These are phyloP conservation scores for Halocafeteria seosinensis DNA, from an alignment of 108 stramenopile genomes.

Conservation along the genomic window DNA sequence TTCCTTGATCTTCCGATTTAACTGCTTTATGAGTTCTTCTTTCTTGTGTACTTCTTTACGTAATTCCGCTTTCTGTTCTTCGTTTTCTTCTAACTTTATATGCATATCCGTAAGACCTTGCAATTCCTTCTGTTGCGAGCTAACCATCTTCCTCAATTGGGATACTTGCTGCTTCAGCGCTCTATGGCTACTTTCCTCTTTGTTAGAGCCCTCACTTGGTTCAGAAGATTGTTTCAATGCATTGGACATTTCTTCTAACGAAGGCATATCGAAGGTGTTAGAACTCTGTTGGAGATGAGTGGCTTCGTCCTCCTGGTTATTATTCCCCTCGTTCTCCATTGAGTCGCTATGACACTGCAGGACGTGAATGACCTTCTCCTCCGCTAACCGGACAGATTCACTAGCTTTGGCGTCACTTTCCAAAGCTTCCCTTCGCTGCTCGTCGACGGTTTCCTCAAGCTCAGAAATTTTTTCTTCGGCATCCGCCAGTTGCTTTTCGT, in stretches of 20 bases:
- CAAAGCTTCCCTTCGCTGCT: neutral
- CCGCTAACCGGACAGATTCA: neutral
- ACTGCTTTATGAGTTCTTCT: no score
- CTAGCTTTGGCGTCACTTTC: neutral
- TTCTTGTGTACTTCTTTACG: no score
- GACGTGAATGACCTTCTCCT: neutral
- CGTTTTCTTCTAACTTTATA: no score
- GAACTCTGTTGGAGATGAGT: neutral
- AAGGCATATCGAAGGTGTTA: neutral
- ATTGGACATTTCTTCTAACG: neutral
- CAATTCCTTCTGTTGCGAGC: no score
- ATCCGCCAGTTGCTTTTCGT: neutral
- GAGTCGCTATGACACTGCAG: neutral
- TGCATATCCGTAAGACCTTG: no score
- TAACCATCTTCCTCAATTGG: no score
- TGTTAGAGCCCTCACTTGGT: no score
- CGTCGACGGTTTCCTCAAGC: neutral
- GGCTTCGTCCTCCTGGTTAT: neutral
- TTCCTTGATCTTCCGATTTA: no score
- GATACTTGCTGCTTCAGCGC: no score
- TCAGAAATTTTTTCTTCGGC: neutral
- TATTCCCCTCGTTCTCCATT: neutral
- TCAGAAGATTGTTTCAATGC: no score
- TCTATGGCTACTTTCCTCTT: no score
- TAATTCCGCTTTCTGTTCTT: no score